Conservation (phyloP, 2,329 filamentous ascomycete genomes). For the Lasiodiplodia gonubiensis region DNA sequence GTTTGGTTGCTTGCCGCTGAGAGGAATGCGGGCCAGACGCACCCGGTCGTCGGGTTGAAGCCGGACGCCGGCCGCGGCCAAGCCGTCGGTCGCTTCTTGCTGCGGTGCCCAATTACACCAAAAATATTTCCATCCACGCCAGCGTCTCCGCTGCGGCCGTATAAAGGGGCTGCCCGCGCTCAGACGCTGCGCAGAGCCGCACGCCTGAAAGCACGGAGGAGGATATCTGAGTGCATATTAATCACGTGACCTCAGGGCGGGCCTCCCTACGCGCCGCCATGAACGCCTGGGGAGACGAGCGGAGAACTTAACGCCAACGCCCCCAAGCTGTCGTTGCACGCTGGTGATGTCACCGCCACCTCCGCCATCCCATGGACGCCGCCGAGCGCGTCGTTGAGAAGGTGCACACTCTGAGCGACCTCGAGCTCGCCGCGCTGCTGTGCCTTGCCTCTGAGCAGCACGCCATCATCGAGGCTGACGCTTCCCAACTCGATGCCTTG, state of each 20-base stretch:
- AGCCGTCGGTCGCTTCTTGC: conserved; percentile 15
- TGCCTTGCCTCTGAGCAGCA: conserved; percentile 83
- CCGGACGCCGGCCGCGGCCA: conserved; percentile 12
- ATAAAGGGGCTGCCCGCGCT: conserved; percentile 5
- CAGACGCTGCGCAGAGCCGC: no score
- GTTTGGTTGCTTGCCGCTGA: neutral
- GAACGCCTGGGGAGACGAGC: conserved; percentile 5
- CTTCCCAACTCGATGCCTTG: conserved; percentile 69
- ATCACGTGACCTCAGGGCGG: no score
- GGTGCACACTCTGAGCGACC: conserved; percentile 79
- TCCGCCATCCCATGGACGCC: conserved; percentile 15
- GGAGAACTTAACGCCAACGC: neutral
- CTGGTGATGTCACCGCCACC: conserved; percentile 16
- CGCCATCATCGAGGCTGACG: conserved; percentile 78
- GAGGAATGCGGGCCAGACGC: conserved; percentile 7
- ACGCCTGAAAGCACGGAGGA: no score
- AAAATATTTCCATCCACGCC: conserved; percentile 1
- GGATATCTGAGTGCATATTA: no score
- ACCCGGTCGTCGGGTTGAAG: conserved; percentile 8
- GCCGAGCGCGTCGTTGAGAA: conserved; percentile 56
- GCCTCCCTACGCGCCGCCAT: conserved; percentile 3
- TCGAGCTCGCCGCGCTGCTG: conserved; percentile 84
- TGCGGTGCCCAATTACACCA: conserved; percentile 3
- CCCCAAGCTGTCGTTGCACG: neutral
- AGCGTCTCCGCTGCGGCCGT: neutral